A percentile compares a stretch with the other conserved stretches of the same genome.
Evolutionary conservation across 2,329 filamentous ascomycete genomes (phyloP).

Genomic region (Myriosclerotinia curreyana): DNA sequence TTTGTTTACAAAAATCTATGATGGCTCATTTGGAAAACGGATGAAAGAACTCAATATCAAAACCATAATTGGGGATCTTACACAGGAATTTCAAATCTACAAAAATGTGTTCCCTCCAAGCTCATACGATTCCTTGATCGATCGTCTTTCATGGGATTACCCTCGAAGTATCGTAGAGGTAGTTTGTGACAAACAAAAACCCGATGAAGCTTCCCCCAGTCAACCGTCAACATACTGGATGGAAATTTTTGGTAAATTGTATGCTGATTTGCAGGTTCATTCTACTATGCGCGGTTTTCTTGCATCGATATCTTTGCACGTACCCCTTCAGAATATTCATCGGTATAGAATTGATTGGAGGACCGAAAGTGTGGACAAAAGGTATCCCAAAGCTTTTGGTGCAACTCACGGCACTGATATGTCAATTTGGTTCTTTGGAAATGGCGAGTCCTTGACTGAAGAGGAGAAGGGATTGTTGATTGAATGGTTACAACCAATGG

Average conservation of each 20-base stretch:
- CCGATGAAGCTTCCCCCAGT: neutral
- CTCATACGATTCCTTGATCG: constrained; percentile 23
- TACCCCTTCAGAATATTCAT: constrained; percentile 23
- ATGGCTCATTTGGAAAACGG: constrained; percentile 23
- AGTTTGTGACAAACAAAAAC: constrained; percentile 20
- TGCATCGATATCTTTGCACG: constrained; percentile 12
- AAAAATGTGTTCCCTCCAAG: constrained; percentile 25
- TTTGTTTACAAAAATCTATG: constrained; percentile 23
- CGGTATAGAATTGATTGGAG: constrained; percentile 28
- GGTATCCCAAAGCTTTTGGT: constrained; percentile 20
- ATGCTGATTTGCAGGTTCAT: constrained; percentile 29
- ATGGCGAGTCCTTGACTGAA: constrained; percentile 23
- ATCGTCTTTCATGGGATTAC: constrained; percentile 29
- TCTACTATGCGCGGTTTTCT: constrained; percentile 27
- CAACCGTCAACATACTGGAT: constrained; percentile 19
- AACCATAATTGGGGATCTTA: constrained; percentile 28
- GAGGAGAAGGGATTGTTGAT: constrained; percentile 21
- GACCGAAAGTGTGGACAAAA: constrained; percentile 25
- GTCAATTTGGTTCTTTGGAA: constrained; percentile 29
- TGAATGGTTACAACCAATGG: constrained; percentile 27
- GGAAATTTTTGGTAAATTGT: constrained; percentile 26
- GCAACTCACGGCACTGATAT: constrained; percentile 27
- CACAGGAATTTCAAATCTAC: constrained; percentile 27
- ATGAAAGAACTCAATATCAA: constrained; percentile 26
- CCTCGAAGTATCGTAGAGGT: constrained; percentile 22